Evolutionary conservation across 2,329 filamentous ascomycete genomes (phyloP).

Genomic region (Aspergillus persii): DNA sequence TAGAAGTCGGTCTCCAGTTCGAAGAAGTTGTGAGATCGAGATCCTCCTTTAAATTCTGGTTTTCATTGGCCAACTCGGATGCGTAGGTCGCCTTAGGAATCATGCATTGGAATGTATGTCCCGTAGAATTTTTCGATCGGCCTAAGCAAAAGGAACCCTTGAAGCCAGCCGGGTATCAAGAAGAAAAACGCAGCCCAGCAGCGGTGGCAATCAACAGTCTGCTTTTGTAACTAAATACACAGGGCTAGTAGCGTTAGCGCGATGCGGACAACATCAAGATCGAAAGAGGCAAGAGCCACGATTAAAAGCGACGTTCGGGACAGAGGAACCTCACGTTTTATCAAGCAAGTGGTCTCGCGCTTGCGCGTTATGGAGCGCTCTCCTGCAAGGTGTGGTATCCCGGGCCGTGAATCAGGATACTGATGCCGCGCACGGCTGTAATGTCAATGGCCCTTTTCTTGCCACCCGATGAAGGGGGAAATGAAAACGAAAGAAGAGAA

Average conservation of each 20-base stretch:
- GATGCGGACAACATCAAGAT: background rate
- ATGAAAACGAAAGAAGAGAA: background rate
- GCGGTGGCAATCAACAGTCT: background rate
- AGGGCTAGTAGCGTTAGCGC: background rate
- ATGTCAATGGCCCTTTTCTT: background rate
- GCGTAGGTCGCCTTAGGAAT: background rate
- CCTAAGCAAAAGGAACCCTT: background rate
- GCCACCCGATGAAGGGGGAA: background rate
- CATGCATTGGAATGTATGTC: background rate
- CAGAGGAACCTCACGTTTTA: background rate
- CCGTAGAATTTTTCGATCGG: background rate
- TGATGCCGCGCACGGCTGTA: background rate
- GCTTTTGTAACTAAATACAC: background rate
- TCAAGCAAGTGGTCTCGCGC: background rate
- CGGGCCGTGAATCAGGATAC: background rate
- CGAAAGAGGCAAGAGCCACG: background rate
- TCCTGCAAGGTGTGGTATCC: background rate
- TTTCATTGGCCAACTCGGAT: background rate
- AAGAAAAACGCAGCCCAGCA: slow-evolving; percentile 6
- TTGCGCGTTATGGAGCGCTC: background rate
- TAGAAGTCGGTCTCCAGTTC: background rate
- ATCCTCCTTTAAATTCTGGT: background rate
- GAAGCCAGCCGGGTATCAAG: background rate
- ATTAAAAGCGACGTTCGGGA: background rate
- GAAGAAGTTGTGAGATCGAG: background rate